A percentile compares a stretch with the other conserved stretches of the same genome.
These are phyloP conservation scores for Perkinsus olseni DNA, from an alignment of 169 alveolate species.

Conservation along the genomic window DNA sequence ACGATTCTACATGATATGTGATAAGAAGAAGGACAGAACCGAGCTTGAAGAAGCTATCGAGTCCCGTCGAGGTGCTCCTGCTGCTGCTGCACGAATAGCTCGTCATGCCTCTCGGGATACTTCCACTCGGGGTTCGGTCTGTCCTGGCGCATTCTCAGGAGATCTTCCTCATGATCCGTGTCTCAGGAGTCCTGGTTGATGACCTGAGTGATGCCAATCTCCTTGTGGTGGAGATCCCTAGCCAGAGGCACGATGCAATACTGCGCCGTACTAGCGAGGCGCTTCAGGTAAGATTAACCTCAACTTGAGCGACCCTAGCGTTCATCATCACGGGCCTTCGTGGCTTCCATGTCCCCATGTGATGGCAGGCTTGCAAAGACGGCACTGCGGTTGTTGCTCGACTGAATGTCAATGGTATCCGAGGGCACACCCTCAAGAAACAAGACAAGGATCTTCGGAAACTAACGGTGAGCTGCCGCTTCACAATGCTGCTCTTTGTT, in stretches of 20 bases:
- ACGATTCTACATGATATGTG: not conserved
- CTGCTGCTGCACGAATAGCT: not conserved
- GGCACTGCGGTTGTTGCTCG: not conserved
- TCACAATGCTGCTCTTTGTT: not conserved
- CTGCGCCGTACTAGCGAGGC: not conserved
- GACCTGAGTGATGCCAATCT: not conserved
- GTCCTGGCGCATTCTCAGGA: no score
- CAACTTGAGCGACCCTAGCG: no score
- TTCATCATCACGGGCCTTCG: no score
- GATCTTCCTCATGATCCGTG: no score
- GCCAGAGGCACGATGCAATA: not conserved
- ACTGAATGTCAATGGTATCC: not conserved
- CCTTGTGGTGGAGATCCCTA: not conserved
- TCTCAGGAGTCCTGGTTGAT: not conserved
- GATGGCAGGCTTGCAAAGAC: not conserved
- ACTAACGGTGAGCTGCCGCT: not conserved
- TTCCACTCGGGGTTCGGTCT: not conserved
- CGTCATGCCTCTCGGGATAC: not conserved
- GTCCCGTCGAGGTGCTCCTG: not conserved
- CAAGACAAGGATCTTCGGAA: not conserved
- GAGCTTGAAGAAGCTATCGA: not conserved
- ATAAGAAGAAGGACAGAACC: not conserved
- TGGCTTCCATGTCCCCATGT: no score
- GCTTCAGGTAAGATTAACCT: not conserved
- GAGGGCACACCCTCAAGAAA: not conserved